Base-by-base conservation (phyloP, 305 asterid species). In the Solanum chacoense region DNA sequence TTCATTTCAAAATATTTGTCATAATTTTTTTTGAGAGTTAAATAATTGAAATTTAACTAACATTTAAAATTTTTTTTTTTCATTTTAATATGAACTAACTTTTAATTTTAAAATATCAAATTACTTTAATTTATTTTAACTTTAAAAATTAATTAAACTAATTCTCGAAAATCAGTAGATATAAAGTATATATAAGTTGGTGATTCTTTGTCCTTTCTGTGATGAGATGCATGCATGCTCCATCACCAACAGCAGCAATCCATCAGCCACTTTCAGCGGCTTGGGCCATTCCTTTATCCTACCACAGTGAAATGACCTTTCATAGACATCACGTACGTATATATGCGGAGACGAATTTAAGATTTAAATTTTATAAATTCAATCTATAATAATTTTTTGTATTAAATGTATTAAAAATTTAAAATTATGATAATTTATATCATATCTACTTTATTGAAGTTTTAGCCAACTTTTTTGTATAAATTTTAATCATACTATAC, bases 271-370 rank as follows among this genome's bases (percentile, higher is more conserved):
- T 29, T 40, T 72, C 36, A 72, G 36, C 36, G 36, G 40, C 13
- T 74, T 22, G 7, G 26, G 40, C 80, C 80, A 16, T 74, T 74
- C 40, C 80, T 74, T 72, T 72, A 28, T 72, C 78, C 5, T 72
- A 72, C 37, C 8, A 3, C 38, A 40, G 50, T 40, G 80, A 76
- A 76, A 76, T 20, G 83, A 35, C 45, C 7, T 74, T 16, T 74
- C 26, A 45, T 14, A 45, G 22, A 7, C 22, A 45, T 45, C 63
- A 14, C 22, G 20, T 13, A 42, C 42, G 42, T 42, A 42, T 0
- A 0, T 13, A 4, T 5, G 59, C 0, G 6, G 0, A 1, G 0
- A 13, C 2, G 0, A 42, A 42, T 65, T 65, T n/a, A 65, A n/a
- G 6, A 65, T 65, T n/a, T 65, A 22, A 65, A n/a, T 22, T 65